Conservation (phyloP, 1,139 yeast species). For the Magnusiomyces fungicola region DNA sequence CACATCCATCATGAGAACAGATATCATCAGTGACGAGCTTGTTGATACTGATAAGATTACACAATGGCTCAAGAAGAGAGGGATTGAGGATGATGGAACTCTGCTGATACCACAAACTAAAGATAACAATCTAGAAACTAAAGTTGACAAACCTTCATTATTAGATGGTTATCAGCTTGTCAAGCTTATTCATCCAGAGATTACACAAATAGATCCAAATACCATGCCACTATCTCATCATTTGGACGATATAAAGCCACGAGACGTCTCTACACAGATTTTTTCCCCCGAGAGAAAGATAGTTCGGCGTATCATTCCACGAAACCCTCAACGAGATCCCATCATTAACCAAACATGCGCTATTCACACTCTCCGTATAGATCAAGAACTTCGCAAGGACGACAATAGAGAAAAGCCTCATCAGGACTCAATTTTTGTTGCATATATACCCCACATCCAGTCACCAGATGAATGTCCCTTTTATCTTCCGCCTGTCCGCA, state of each 20-base stretch:
- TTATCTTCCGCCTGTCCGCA: constrained; percentile 75
- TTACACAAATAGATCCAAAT: constrained; percentile 8
- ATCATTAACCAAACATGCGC: constrained; percentile 81
- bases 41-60: constrained; percentile 8
- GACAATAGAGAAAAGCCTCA: background rate
- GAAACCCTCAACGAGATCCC: constrained; percentile 81
- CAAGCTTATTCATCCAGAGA: constrained; percentile 2
- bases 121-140: constrained; percentile 6
- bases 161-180: constrained; percentile 7
- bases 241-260: constrained; percentile 49
- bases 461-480: constrained; percentile 65
- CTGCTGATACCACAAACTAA: constrained; percentile 8
- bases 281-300: constrained; percentile 44
- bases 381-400: constrained; percentile 7
- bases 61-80: constrained; percentile 10
- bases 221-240: constrained; percentile 33
- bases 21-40: constrained; percentile 50
- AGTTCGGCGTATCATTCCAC: constrained; percentile 75
- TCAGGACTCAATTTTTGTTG: constrained; percentile 46
- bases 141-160: background rate
- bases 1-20: constrained; percentile 84
- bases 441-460: constrained; percentile 69
- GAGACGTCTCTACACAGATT: constrained; percentile 38
- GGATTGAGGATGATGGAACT: constrained; percentile 7
- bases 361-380: constrained; percentile 32